Conservation (phyloP, 1,284 basidiomycete species). For the Tranzscheliella williamsii region DNA sequence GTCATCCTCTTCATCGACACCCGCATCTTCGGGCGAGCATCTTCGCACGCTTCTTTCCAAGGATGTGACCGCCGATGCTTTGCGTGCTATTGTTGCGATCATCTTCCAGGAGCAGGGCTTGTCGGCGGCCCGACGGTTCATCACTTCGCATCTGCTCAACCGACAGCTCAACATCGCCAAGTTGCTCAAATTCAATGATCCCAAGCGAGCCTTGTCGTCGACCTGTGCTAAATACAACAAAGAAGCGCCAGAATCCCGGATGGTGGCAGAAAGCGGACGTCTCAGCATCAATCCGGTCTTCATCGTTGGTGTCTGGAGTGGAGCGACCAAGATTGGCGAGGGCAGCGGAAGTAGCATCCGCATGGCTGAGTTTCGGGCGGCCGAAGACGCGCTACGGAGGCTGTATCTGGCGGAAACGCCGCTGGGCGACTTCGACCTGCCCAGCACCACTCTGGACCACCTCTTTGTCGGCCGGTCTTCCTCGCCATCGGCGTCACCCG, state of each 20-base stretch:
- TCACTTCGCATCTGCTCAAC: constrained; percentile 39
- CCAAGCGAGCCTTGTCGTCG: constrained; percentile 58
- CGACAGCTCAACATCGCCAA: constrained; percentile 67
- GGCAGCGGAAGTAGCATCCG: constrained; percentile 87
- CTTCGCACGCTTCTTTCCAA: constrained; percentile 18
- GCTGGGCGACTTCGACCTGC: constrained; percentile 65
- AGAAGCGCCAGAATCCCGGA: constrained; percentile 63
- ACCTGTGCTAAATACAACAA: constrained; percentile 58
- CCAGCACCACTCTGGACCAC: constrained; percentile 45
- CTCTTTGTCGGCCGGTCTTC: constrained; percentile 6
- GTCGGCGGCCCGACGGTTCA: constrained; percentile 34
- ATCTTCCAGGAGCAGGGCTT: constrained; percentile 64
- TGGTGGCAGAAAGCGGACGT: constrained; percentile 90
- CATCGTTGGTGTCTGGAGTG: constrained; percentile 89
- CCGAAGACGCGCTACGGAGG: constrained; percentile 79
- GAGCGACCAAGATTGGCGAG: constrained; percentile 82
- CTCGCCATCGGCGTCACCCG: not conserved
- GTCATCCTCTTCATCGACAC: too few species aligned
- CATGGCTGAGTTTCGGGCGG: constrained; percentile 93
- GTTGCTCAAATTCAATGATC: constrained; percentile 78
- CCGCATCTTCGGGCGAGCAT: not conserved
- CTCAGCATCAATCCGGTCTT: constrained; percentile 86
- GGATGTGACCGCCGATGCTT: constrained; percentile 61
- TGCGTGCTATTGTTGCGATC: constrained; percentile 65
- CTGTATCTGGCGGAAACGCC: constrained; percentile 71